Conservation (phyloP, 192 early-diverging fungal genomes). For the Podila verticillata region DNA sequence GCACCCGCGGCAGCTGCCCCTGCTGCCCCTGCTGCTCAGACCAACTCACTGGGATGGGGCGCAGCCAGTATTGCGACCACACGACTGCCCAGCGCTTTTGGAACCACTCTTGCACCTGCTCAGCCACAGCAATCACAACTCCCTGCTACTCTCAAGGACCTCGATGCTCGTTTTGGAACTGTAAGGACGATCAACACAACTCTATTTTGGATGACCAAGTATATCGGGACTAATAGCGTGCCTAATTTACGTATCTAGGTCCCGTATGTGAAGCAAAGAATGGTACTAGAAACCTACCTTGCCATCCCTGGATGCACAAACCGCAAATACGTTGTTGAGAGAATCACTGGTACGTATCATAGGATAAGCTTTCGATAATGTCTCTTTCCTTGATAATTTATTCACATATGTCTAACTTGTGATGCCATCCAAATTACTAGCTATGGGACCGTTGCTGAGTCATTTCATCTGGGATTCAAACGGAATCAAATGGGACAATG, state of each 20-base stretch:
- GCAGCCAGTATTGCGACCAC: constrained; percentile 42
- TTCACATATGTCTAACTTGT: neutral
- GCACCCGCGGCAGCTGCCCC: constrained; percentile 9
- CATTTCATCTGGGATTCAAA: constrained; percentile 47
- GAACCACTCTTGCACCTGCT: neutral
- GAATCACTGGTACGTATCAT: constrained; percentile 23
- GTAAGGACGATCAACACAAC: neutral
- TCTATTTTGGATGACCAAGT: neutral
- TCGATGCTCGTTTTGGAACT: constrained; percentile 38
- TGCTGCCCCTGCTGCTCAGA: constrained; percentile 6
- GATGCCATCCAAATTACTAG: neutral
- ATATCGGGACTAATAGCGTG: neutral
- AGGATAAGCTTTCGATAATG: neutral
- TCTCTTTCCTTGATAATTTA: neutral
- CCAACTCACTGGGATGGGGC: constrained; percentile 40
- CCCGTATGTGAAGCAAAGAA: constrained; percentile 24
- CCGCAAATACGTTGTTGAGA: constrained; percentile 46
- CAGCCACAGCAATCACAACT: constrained; percentile 32
- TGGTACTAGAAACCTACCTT: constrained; percentile 32
- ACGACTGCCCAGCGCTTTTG: constrained; percentile 31
- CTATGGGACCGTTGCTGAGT: constrained; percentile 39
- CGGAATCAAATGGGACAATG: constrained; percentile 33
- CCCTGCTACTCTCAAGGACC: constrained; percentile 37
- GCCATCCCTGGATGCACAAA: constrained; percentile 44
- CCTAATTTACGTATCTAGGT: neutral